phyloP scores from a whole-genome alignment of 345 rosid genomes.

The Boechera stricta region DNA sequence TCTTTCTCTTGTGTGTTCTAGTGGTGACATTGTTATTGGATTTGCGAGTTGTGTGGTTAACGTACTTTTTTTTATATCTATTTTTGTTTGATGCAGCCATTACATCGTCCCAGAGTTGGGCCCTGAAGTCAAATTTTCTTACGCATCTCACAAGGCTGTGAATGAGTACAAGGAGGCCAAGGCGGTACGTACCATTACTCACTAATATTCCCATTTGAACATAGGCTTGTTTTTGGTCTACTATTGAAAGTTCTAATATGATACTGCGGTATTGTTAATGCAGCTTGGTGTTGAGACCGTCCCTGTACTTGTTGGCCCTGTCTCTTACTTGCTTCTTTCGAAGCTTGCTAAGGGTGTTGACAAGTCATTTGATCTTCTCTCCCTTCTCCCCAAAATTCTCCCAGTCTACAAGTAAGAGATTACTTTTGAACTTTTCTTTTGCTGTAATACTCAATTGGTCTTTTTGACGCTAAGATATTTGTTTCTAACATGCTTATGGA shows the following conservation, averaged over 20 bases:
- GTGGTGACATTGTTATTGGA: neutral
- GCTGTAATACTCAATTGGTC: neutral
- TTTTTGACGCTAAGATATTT: neutral
- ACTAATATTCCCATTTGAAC: neutral
- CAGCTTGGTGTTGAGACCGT: slow-evolving; percentile 94
- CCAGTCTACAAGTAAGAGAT: slow-evolving; percentile 83
- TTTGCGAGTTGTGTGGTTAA: neutral
- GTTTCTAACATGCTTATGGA: slow-evolving; percentile 36
- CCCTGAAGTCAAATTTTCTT: slow-evolving; percentile 85
- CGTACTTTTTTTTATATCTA: neutral
- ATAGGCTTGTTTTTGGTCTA: slow-evolving; percentile 3
- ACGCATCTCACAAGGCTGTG: slow-evolving; percentile 97
- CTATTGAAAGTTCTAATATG: slow-evolving; percentile 16
- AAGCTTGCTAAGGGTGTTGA: slow-evolving; percentile 97
- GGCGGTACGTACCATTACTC: slow-evolving; percentile 58
- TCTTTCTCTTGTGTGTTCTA: neutral
- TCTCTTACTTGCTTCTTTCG: slow-evolving; percentile 89
- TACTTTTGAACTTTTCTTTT: slow-evolving; percentile 3
- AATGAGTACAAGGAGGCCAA: slow-evolving; percentile 95
- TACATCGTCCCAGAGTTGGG: slow-evolving; percentile 97
- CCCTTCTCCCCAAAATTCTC: slow-evolving; percentile 85
- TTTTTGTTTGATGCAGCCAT: slow-evolving; percentile 64
- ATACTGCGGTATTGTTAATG: slow-evolving; percentile 35
- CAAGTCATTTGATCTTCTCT: slow-evolving; percentile 78
- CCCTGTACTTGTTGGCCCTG: slow-evolving; percentile 93